A percentile compares a stretch with the other conserved stretches of the same genome.
These are phyloP conservation scores for Salvia rosmarinus DNA, from an alignment of 257 asterid species.

Conservation along the genomic window DNA sequence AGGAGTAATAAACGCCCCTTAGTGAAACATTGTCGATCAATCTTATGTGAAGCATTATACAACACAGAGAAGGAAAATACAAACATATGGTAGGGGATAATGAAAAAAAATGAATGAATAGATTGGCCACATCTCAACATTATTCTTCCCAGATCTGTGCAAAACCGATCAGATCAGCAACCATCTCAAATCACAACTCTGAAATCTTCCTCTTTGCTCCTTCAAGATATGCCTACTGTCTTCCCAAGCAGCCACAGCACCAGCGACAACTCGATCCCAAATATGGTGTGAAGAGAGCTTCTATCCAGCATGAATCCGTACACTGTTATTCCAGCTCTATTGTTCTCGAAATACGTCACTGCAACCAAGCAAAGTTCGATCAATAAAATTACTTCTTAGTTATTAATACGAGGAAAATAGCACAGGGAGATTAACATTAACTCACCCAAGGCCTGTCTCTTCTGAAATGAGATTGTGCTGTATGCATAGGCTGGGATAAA, in stretches of 20 bases:
- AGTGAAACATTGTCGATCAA: too few relatives aligned
- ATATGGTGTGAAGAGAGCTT: constrained; percentile 74
- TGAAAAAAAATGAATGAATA: not conserved
- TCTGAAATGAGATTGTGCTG: constrained; percentile 90
- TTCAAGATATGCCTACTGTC: constrained; percentile 74
- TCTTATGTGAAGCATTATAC: too few relatives aligned
- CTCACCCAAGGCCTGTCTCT: constrained; percentile 92
- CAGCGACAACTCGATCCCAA: constrained; percentile 79
- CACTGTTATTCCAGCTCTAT: constrained; percentile 86
- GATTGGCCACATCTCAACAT: not conserved
- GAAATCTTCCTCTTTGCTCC: not conserved
- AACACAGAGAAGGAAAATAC: too few relatives aligned
- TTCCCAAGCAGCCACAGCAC: constrained; percentile 97
- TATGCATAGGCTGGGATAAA: constrained; percentile 63
- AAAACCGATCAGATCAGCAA: not conserved
- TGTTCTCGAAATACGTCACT: constrained; percentile 89
- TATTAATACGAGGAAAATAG: not conserved
- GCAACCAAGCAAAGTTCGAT: constrained; percentile 9
- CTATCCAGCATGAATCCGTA: constrained; percentile 90
- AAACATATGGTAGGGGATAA: not conserved
- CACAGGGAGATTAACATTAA: not conserved
- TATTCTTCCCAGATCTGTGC: not conserved
- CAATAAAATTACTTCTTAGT: not conserved
- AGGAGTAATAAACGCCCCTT: too few relatives aligned
- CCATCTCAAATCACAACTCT: not conserved